These are phyloP conservation scores for Trichosanthes truncata DNA, from an alignment of 306 rosid genomes.

Conservation along the genomic window DNA sequence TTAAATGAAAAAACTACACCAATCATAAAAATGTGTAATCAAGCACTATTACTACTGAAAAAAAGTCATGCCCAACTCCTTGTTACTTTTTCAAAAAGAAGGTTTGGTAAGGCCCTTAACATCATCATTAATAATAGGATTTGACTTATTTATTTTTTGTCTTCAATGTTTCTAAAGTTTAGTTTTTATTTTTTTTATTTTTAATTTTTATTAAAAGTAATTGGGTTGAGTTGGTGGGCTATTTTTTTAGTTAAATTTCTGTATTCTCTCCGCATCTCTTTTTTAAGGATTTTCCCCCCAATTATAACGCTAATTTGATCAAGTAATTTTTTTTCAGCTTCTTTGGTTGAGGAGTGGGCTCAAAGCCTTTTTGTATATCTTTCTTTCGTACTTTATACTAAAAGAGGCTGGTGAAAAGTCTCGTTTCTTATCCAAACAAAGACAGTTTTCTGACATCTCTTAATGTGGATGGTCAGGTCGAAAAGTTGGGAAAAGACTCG, in stretches of 20 bases:
- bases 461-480: slow-evolving; percentile 47
- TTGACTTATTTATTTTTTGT: neutral
- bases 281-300: neutral
- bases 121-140: neutral
- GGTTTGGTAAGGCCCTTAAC: neutral
- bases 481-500: slow-evolving; percentile 85
- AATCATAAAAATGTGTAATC: neutral
- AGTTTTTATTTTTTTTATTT: neutral
- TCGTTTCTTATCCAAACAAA: neutral
- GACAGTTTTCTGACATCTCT: neutral
- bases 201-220: neutral
- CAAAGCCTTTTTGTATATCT: neutral
- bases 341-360: neutral
- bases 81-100: neutral
- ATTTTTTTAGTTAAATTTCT: neutral
- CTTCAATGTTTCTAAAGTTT: neutral
- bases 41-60: neutral
- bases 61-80: neutral
- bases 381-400: neutral
- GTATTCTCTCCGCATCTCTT: neutral
- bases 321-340: neutral
- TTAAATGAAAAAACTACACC: neutral
- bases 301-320: neutral
- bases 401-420: neutral
- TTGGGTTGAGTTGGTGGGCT: neutral